Evolutionary conservation across 805 yeast species (phyloP).

Genomic region (Ogataea wickerhamii): DNA sequence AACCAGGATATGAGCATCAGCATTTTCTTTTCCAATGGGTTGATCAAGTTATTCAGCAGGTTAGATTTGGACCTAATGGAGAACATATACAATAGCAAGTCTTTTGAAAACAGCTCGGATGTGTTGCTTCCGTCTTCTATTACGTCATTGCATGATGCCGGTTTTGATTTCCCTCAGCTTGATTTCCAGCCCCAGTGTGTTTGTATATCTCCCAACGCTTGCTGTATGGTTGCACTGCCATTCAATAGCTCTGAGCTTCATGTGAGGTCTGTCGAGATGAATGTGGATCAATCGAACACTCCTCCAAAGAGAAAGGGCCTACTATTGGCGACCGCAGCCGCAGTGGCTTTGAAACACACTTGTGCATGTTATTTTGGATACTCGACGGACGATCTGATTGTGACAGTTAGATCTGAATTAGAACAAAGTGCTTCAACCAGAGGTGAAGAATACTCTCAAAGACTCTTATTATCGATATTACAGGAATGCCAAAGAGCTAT

Average conservation of each 20-base stretch:
- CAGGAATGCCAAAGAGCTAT: constrained; percentile 74
- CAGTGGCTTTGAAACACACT: constrained; percentile 64
- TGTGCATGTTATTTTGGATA: constrained; percentile 65
- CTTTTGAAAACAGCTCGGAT: constrained; percentile 3
- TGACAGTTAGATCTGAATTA: constrained; percentile 50
- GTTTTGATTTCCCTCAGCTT: constrained; percentile 45
- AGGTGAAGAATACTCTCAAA: constrained; percentile 26
- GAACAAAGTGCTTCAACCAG: constrained; percentile 23
- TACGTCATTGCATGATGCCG: constrained; percentile 48
- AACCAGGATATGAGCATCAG: constrained; percentile 40
- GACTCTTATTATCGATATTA: constrained; percentile 42
- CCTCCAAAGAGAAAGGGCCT: constrained; percentile 29
- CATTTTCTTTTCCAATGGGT: constrained; percentile 41
- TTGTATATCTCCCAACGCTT: constrained; percentile 49
- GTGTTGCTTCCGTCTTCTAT: constrained; percentile 33
- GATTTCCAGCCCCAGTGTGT: constrained; percentile 32
- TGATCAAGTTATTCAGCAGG: constrained; percentile 44
- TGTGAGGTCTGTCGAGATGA: constrained; percentile 21
- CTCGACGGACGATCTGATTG: constrained; percentile 66
- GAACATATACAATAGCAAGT: constrained; percentile 15
- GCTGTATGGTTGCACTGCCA: constrained; percentile 37
- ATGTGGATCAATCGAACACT: constrained; percentile 13
- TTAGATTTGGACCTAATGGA: constrained; percentile 23
- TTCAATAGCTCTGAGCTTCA: constrained; percentile 20
- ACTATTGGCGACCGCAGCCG: constrained; percentile 47